A percentile compares a stretch with the other conserved stretches of the same genome.
Conservation (phyloP, 169 alveolate genomes). For the Eimeria sp. region DNA sequence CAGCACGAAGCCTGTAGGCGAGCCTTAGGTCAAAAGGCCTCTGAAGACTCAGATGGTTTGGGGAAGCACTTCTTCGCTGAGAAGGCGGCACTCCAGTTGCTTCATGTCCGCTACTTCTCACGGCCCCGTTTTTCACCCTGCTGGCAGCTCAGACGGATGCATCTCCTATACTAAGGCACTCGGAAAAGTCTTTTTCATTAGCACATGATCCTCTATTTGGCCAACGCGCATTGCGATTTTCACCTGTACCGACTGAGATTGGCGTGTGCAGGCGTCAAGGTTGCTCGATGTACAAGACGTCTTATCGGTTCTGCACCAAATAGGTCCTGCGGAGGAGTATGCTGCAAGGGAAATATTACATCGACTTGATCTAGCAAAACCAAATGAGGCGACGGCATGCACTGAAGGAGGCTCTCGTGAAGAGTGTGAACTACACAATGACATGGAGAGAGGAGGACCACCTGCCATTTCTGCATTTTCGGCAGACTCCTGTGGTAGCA, state of each 20-base stretch:
- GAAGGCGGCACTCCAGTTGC: conserved; percentile 46
- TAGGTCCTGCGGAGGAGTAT: neutral
- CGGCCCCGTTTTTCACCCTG: neutral
- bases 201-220: neutral
- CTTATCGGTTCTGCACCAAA: neutral
- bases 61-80: neutral
- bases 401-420: neutral
- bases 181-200: neutral
- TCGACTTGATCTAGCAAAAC: neutral
- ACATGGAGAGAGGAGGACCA: too few relatives aligned
- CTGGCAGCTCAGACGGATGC: neutral
- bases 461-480: neutral
- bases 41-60: neutral
- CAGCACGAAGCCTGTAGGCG: neutral
- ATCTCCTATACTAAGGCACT: neutral
- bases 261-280: conserved; percentile 4
- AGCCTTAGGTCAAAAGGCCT: neutral
- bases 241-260: neutral
- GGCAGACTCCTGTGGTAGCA: neutral
- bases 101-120: neutral
- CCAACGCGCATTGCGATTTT: neutral
- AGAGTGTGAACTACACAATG: neutral
- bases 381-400: neutral
- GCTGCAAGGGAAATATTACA: conserved; percentile 6
- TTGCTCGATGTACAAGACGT: conserved; percentile 8